Evolutionary conservation across 352 stramenopile species (phyloP), one percentile per base, ranked within the genome.

Genomic region (Phytophthora citrophthora): DNA sequence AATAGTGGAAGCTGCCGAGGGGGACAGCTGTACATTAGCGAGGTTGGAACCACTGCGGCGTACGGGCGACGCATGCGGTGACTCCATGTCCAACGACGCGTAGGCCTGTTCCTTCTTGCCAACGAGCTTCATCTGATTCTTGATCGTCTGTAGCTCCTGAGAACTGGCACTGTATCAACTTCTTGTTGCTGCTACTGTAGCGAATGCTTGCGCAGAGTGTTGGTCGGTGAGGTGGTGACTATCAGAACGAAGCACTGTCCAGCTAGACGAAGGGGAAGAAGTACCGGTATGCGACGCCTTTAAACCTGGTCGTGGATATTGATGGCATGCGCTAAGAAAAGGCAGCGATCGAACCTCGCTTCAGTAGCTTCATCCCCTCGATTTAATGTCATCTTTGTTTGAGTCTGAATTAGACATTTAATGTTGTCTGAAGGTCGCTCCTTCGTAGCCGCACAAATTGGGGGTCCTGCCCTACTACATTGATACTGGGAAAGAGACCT

Each of bases 61-160:
- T 20, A 74, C 44, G 20, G 67, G 41, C 38, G 57, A 24, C 44
- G 64, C 58, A 18, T 67, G 69, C 2, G 81, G 84, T n/a, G 80
- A 82, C 45, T 93, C 77, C 62, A 93, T 66, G 32, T 93, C 82
- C 38, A 93, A 66, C 46, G 84, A 89, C 70, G 84, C 76, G 65
- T 93, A 93, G 41, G 76, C 75, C 62, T 90, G 78, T 23, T 88
- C 78, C 72, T 93, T 87, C 67, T 90, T 91, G 53, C 75, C 79
- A 4, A 80, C 62, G 34, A 90, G 77, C 68, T 89, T 90, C 84
- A 91, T 91, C 9, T 46, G 44, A 11, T 39, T 8, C n/a, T 20
- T 26, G 50, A 27, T 53, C 23, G 36, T 20, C 26, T 63, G n/a
- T 20, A 36, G 16, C 27, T 53, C 3, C n/a, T 26, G 15, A 12